A percentile compares a stretch with the other conserved stretches of the same genome.
Conservation (phyloP, 495 filamentous ascomycete genomes). For the Annulohypoxylon moriforme region DNA sequence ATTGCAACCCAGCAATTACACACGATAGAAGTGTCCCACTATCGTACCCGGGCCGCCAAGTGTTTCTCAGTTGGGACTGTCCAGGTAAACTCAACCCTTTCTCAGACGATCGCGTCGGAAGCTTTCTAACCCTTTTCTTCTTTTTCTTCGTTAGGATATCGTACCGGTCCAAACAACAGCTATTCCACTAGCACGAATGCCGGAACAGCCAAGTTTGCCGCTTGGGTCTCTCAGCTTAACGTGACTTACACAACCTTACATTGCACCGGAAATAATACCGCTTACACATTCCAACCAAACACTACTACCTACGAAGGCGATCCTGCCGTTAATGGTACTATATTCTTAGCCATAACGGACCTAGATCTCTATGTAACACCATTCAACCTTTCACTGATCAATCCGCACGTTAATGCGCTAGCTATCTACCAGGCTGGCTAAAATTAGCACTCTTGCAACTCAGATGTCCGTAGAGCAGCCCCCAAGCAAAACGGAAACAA, state of each 20-base stretch:
- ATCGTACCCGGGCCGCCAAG: constrained; percentile 78
- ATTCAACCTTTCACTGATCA: constrained; percentile 79
- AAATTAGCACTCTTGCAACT: constrained; percentile 12
- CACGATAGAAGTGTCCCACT: constrained; percentile 75
- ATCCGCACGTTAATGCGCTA: constrained; percentile 79
- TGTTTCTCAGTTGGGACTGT: constrained; percentile 77
- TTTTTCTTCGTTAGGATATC: constrained; percentile 54
- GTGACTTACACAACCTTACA: constrained; percentile 80
- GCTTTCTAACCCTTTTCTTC: not conserved
- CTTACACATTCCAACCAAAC: constrained; percentile 77
- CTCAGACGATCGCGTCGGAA: not conserved
- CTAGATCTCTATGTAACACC: constrained; percentile 74
- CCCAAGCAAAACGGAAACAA: not conserved
- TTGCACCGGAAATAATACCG: constrained; percentile 64
- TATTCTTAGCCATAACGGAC: constrained; percentile 84
- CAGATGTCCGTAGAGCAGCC: not conserved
- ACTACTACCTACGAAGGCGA: constrained; percentile 71
- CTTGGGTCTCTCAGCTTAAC: constrained; percentile 87
- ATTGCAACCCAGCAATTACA: constrained; percentile 72
- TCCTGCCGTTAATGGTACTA: constrained; percentile 79
- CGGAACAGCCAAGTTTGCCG: constrained; percentile 71
- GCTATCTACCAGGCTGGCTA: constrained; percentile 86
- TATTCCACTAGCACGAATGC: constrained; percentile 75
- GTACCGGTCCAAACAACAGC: constrained; percentile 82
- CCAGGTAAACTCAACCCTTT: constrained; percentile 55